Evolutionary conservation across 352 stramenopile genomes (phyloP), one percentile per base, ranked within the genome.

Genomic region (Pythium folliculosum): DNA sequence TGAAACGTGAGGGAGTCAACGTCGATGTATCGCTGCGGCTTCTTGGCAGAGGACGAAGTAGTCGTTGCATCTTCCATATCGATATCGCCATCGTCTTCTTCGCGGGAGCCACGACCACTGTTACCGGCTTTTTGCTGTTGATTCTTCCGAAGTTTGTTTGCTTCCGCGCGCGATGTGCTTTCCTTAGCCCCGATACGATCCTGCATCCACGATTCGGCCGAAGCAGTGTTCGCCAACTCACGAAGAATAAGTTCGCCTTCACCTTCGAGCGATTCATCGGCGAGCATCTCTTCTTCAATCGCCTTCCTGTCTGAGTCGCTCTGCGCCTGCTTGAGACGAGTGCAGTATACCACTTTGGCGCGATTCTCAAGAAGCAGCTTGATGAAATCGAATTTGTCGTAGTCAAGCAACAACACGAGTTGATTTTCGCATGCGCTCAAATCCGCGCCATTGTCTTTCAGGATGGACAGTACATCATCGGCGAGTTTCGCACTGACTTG

Each of bases 381-480:
- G 79, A 99, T 99, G 38, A 99, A 98, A 43, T 99, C 96, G 70
- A 99, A 99, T 65, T 99, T 98, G 77, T 99, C 97, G 74, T 99
- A 99, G 64, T 98, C 97, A 45, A 99, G 77, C 6, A 99, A 70
- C 47, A 99, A 73, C 40, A 99, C 90, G 1, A 99, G 87, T 58
- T 95, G 88, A 78, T 99, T 99, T 73, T 99, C 98, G 65, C 95
- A 98, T 43, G 85, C 82, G 62, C 88, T 91, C 19, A 95, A 64
- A 53, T 95, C 87, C 30, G 69, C 79, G 0, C 80, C 82, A 7
- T 75, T 75, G 60, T 94, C 84, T 44, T 81, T 81, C 13, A 96
- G 38, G 40, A 94, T 86, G 21, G 47, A 61, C 43, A 96, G 58
- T 32, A 99, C 94, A 56, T 99, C 82, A 57, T 98, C 94, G 0